A percentile compares a stretch with the other conserved stretches of the same genome.
phyloP scores from a whole-genome alignment of 495 filamentous ascomycete species.

The Podospora comata region DNA sequence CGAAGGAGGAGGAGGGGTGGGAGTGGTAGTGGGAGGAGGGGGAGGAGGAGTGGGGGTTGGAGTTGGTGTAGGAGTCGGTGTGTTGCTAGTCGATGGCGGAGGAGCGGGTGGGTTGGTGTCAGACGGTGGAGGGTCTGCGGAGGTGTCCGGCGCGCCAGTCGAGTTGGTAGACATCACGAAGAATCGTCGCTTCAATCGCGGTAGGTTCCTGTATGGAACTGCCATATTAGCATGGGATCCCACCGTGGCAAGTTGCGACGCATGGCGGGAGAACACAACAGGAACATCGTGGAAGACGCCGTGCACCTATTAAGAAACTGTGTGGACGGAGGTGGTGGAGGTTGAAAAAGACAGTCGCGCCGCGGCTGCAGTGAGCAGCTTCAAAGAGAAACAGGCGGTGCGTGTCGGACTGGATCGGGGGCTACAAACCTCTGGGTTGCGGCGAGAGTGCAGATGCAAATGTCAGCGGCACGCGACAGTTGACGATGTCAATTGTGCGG shows the following conservation, averaged over 20 bases:
- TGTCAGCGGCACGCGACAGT: slow-evolving; percentile 12
- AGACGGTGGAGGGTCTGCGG: slow-evolving; percentile 10
- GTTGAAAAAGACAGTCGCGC: slow-evolving; percentile 1
- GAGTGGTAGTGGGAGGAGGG: not conserved
- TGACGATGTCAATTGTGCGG: slow-evolving; percentile 17
- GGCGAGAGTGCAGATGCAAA: not conserved
- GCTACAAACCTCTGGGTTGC: slow-evolving; percentile 20
- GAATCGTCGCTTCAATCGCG: slow-evolving; percentile 34
- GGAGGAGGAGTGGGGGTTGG: slow-evolving; percentile 18
- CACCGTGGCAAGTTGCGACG: slow-evolving; percentile 26
- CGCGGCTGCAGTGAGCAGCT: slow-evolving; percentile 8
- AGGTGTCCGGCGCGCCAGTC: slow-evolving; percentile 19
- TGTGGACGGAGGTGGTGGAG: not conserved
- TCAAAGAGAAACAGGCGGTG: slow-evolving; percentile 14
- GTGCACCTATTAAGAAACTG: slow-evolving; percentile 10
- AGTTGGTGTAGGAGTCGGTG: slow-evolving; percentile 8
- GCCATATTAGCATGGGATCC: slow-evolving; percentile 40
- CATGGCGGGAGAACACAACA: slow-evolving; percentile 25
- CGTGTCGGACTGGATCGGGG: slow-evolving; percentile 2
- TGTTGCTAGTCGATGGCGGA: not conserved
- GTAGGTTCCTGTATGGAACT: slow-evolving; percentile 33
- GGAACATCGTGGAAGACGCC: slow-evolving; percentile 25
- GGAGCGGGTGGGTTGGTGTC: slow-evolving; percentile 12
- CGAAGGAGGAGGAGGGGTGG: not conserved
- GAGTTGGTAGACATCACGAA: slow-evolving; percentile 50